Evolutionary conservation across 306 rosid species (phyloP), one percentile per base, ranked within the genome.

Genomic region (Nissolia schottii): DNA sequence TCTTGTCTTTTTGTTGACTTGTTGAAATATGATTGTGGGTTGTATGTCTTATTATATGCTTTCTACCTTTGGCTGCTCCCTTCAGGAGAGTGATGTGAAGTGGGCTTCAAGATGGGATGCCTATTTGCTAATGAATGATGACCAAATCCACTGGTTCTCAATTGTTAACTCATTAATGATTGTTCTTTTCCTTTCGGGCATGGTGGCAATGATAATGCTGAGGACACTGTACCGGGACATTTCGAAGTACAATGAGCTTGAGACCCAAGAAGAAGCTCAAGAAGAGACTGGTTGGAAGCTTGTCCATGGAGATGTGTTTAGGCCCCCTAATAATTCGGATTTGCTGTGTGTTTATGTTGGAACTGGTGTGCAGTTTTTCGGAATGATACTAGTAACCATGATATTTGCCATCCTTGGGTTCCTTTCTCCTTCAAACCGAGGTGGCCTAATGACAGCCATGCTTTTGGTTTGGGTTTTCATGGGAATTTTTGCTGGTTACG

Each of bases 61-160:
- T 61, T 29, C 51, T 45, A 31, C 58, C 67, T 59, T 70, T 73
- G 54, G 73, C 60, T 68, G 80, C 69, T 71, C 68, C 43, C 50
- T 75, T 62, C 80, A 94, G 98, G 91, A 82, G 78, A 94, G 97
- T 82, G 88, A 87, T 15, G 98, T 93, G 81, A 93, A 93, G 89
- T 93, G 98, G 98, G 98, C 98, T 59, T 93, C 97, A 67, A 82
- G 98, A 81, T 93, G 98, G 98, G 98, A 93, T 87, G 92, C 98
- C 63, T 91, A 93, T 89, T 89, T 91, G 71, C 80, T 94, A 32
- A 94, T 94, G 99, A 91, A 82, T 27, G 99, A 91, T 16, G 97
- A 94, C 68, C 99, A 91, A 80, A 94, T 94, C 70, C 99, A 91
- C 80, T 91, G 99, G 96, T 94, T 94, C 80, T 91, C 97, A 25